A percentile compares a stretch with the other conserved stretches of the same genome.
These are phyloP conservation scores for Sporobolomyces roseus DNA, from an alignment of 768 basidiomycete genomes.

Conservation along the genomic window DNA sequence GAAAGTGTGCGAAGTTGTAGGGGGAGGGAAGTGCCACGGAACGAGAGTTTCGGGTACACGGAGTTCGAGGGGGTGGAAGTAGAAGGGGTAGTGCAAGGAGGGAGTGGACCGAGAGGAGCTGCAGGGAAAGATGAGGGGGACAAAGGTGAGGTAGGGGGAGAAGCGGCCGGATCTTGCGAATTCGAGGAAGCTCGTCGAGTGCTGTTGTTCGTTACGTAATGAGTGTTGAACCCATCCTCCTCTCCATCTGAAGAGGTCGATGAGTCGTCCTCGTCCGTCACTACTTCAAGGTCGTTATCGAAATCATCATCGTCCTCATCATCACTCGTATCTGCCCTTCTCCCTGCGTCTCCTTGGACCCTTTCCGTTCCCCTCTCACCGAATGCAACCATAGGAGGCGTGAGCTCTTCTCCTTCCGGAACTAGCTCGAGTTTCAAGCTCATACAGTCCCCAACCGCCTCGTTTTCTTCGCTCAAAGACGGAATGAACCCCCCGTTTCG, in stretches of 20 bases:
- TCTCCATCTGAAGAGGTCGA: not conserved
- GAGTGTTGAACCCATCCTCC: not conserved
- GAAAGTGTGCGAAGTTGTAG: conserved; percentile 9
- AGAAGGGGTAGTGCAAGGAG: not conserved
- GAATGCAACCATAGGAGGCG: conserved; percentile 17
- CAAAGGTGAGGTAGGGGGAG: not conserved
- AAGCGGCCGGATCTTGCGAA: too few relatives aligned
- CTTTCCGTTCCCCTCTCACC: not conserved
- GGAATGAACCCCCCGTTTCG: not conserved
- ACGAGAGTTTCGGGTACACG: conserved; percentile 19
- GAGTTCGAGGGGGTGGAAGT: not conserved
- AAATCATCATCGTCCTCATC: not conserved
- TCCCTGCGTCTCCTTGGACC: not conserved
- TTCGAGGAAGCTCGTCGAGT: too few relatives aligned
- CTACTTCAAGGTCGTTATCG: not conserved
- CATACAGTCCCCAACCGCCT: conserved; percentile 37
- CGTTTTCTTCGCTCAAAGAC: conserved; percentile 23
- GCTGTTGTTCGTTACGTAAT: not conserved
- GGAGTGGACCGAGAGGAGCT: not conserved
- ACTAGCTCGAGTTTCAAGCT: conserved; percentile 15
- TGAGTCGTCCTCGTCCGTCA: not conserved
- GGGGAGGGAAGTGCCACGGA: conserved; percentile 11
- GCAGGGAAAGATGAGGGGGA: too few relatives aligned
- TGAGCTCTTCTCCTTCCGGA: conserved; percentile 14
- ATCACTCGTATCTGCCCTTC: not conserved